Evolutionary conservation across 768 basidiomycete species (phyloP).

Genomic region (Boletus huronensis): DNA sequence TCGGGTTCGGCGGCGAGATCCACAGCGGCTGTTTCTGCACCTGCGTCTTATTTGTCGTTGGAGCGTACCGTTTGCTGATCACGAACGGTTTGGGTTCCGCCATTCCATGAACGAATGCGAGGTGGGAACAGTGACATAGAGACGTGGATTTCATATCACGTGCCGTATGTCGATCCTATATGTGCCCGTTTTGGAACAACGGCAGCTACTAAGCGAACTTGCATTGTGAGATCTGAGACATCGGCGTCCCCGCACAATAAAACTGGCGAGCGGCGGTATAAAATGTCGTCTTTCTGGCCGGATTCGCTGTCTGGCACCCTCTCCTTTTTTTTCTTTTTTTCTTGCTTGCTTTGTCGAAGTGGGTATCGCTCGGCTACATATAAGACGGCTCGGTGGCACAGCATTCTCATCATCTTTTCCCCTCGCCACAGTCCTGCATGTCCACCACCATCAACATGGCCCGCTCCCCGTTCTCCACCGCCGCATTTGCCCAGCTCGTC

Average conservation of each 20-base stretch:
- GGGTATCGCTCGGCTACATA: neutral
- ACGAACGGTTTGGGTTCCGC: conserved; percentile 8
- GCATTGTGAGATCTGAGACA: conserved; percentile 19
- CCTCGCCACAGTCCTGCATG: conserved; percentile 5
- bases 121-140: too few species aligned
- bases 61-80: conserved; percentile 1
- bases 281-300: neutral
- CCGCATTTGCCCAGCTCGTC: conserved; percentile 37
- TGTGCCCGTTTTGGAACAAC: neutral
- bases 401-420: conserved; percentile 1
- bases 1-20: neutral
- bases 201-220: neutral
- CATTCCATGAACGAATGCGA: too few species aligned
- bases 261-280: conserved; percentile 9
- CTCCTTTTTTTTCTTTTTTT: neutral
- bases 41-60: neutral
- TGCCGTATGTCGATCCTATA: conserved; percentile 8
- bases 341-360: neutral
- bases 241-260: neutral
- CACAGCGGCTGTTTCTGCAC: neutral
- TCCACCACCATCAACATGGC: conserved; percentile 10
- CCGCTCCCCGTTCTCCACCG: conserved; percentile 28
- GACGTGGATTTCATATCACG: too few species aligned
- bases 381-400: conserved; percentile 3
- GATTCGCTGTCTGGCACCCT: conserved; percentile 7